Percentiles rank a stretch among this genome's conserved stretches.
Evolutionary conservation across 768 basidiomycete genomes (phyloP).

Genomic region (Amanita fuliginea): DNA sequence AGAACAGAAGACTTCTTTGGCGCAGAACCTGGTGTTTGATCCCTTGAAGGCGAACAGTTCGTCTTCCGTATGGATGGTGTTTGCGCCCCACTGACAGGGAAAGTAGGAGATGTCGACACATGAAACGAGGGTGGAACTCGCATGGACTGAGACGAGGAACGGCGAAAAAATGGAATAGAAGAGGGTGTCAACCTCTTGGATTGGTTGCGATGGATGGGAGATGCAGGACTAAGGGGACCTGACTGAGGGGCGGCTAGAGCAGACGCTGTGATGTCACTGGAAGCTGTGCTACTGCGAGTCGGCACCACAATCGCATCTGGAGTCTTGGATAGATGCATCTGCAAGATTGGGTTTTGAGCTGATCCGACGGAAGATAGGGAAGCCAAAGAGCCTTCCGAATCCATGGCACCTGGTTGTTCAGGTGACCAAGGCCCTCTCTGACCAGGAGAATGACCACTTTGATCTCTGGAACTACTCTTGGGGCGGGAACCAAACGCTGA

Average conservation of each 20-base stretch:
- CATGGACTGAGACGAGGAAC: slow-evolving; percentile 84
- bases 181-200: slow-evolving; percentile 84
- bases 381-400: slow-evolving; percentile 63
- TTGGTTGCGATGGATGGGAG: slow-evolving; percentile 56
- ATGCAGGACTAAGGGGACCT: slow-evolving; percentile 62
- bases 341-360: slow-evolving; percentile 36
- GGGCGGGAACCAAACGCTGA: slow-evolving; percentile 55
- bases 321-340: slow-evolving; percentile 40
- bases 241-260: slow-evolving; percentile 41
- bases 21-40: slow-evolving; percentile 44
- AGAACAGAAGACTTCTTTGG: slow-evolving; percentile 79
- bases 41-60: slow-evolving; percentile 41
- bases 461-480: slow-evolving; percentile 62
- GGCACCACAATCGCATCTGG: slow-evolving; percentile 44
- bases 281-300: slow-evolving; percentile 67
- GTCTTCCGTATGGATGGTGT: slow-evolving; percentile 31
- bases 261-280: slow-evolving; percentile 52
- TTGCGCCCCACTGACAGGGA: slow-evolving; percentile 26
- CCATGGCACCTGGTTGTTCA: slow-evolving; percentile 65
- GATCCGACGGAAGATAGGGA: slow-evolving; percentile 71
- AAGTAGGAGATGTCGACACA: slow-evolving; percentile 40
- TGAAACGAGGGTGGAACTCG: slow-evolving; percentile 44
- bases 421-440: slow-evolving; percentile 53
- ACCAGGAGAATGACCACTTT: slow-evolving; percentile 30
- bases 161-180: slow-evolving; percentile 89